Base-by-base conservation (phyloP, 768 basidiomycete genomes). In the Daedaleopsis sinensis region DNA sequence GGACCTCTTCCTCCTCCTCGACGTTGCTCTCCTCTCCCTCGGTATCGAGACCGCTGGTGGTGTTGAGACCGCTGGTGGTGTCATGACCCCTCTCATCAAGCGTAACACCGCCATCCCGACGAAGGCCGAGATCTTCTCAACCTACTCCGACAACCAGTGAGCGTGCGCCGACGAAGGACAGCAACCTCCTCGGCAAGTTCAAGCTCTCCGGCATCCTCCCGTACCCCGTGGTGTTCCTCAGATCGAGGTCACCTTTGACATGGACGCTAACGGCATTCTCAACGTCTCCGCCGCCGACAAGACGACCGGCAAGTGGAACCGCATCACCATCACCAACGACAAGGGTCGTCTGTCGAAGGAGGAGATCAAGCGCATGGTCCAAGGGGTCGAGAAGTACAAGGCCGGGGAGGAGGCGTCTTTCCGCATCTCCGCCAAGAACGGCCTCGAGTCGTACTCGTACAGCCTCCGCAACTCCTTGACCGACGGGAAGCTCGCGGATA, bases 21-120 rank as follows among this genome's bases (percentile, higher is more conserved):
- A 98, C 76, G 96, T 98, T 61, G 81, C 91, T 59, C 96, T 90
- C 61, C 79, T 94, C 52, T 94, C 93, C 56, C 85, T 89, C 63
- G 95, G 95, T 88, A 97, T 98, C 71, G 96, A 98, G 82, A 98
- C 96, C 42, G 94, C 95, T 65, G 77, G 96, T 77, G 96, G 96
- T 86, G 96, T 98, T 73, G 96, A 98, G 93, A 98, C 96, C 32
- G n/a, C n/a, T 65, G 77, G 96, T 77, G 96, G 96, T 86, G 96
- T 98, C 74, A 96, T 98, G 93, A 98, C 96, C 32, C 86, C 94
- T 50, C 89, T 98, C 74, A 98, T 98, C 84, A 96, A 95, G 81
- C 90, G 96, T 57, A 98, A 98, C 84, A 98, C 96, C 65, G 96
- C 94, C 52, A 93, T 98, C 67, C 96, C 96, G 27, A 97, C 95